phyloP scores from a whole-genome alignment of 164 flowering plant species.

The Chimonanthus praecox region DNA sequence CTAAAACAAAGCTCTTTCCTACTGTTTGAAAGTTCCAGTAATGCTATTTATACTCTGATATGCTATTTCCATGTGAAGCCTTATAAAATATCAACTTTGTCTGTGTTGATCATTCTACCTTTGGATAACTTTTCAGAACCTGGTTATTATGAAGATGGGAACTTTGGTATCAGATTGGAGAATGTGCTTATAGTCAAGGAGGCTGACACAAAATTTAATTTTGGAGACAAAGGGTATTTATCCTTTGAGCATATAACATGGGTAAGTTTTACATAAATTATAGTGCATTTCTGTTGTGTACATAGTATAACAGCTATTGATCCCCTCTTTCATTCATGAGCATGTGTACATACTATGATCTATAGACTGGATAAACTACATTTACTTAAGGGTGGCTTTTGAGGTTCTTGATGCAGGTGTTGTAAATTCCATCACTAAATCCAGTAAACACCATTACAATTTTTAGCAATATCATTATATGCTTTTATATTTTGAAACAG shows the following conservation, averaged over 20 bases:
- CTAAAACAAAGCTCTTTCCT: background rate
- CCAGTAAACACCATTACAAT: too few relatives aligned
- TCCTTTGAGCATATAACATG: conserved; percentile 96
- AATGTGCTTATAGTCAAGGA: conserved; percentile 86
- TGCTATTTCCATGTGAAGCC: background rate
- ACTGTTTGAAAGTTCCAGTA: background rate
- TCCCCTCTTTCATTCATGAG: background rate
- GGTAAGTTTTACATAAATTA: conserved; percentile 41
- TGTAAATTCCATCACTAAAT: too few relatives aligned
- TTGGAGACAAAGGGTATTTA: conserved; percentile 88
- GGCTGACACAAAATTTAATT: conserved; percentile 83
- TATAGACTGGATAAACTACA: too few relatives aligned
- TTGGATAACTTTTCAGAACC: conserved; percentile 61
- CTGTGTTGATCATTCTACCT: conserved; percentile 1
- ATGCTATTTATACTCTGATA: background rate
- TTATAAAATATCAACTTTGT: background rate
- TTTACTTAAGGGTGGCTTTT: too few relatives aligned
- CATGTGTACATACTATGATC: background rate
- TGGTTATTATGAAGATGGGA: conserved; percentile 97
- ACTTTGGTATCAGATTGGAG: conserved; percentile 93
- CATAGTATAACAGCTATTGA: background rate
- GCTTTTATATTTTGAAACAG: too few relatives aligned
- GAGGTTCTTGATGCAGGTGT: too few relatives aligned
- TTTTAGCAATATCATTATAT: too few relatives aligned
- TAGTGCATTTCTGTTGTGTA: background rate